Evolutionary conservation across 768 basidiomycete genomes (phyloP).

Genomic region (Suillus variegatus): DNA sequence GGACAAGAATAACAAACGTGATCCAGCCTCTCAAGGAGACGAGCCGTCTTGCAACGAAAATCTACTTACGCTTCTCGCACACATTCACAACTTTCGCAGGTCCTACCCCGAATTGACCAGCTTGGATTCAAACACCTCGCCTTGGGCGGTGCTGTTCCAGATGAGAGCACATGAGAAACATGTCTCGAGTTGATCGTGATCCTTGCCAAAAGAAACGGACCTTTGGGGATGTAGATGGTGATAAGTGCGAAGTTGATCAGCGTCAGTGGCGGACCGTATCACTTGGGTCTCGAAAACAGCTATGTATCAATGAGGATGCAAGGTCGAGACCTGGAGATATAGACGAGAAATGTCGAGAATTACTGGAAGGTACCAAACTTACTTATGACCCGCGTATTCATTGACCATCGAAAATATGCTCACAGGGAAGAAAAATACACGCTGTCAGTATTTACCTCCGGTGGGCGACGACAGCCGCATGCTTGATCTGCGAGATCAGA

Average conservation of each 20-base stretch:
- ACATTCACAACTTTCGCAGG: conserved; percentile 92
- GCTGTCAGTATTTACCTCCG: conserved; percentile 78
- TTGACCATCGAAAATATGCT: conserved; percentile 7
- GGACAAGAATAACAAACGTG: conserved; percentile 7
- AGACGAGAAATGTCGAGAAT: conserved; percentile 86
- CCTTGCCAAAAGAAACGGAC: conserved; percentile 20
- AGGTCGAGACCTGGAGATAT: conserved; percentile 64
- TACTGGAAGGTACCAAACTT: conserved; percentile 57
- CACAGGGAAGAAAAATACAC: conserved; percentile 60
- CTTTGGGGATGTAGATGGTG: conserved; percentile 23
- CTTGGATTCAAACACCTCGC: conserved; percentile 52
- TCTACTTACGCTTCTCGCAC: conserved; percentile 95
- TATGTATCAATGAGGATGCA: conserved; percentile 89
- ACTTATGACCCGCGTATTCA: not conserved
- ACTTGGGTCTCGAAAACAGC: conserved; percentile 85
- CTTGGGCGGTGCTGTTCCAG: conserved; percentile 2
- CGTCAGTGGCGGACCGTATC: conserved; percentile 65
- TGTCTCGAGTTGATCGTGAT: not conserved
- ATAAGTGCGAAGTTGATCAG: conserved; percentile 22
- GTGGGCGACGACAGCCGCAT: conserved; percentile 67
- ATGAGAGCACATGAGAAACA: conserved; percentile 18
- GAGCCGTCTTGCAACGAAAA: conserved; percentile 74
- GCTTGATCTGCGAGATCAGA: conserved; percentile 85
- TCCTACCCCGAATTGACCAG: conserved; percentile 80
- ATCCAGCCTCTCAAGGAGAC: conserved; percentile 24